Percentiles rank a stretch among this genome's conserved stretches.
phyloP scores from a whole-genome alignment of 805 yeast species.

The Suhomyces sp. region DNA sequence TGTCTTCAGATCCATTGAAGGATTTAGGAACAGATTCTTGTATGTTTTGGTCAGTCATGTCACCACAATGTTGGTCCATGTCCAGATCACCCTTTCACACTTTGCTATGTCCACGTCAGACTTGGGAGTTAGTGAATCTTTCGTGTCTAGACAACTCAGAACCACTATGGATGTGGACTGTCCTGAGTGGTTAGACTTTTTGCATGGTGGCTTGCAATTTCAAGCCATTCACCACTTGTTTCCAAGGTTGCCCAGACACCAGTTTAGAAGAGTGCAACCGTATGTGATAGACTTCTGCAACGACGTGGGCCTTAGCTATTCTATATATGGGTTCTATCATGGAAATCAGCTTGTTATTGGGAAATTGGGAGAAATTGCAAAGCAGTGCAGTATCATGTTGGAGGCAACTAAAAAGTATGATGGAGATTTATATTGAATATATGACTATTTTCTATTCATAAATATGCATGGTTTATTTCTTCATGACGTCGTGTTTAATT shows the following conservation, averaged over 20 bases:
- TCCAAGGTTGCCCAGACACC: constrained; percentile 87
- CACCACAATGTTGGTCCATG: constrained; percentile 89
- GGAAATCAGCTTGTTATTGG: constrained; percentile 74
- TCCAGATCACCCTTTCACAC: constrained; percentile 84
- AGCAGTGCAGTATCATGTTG: constrained; percentile 71
- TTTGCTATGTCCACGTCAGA: constrained; percentile 94
- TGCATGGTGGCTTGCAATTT: constrained; percentile 91
- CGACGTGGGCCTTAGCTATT: constrained; percentile 71
- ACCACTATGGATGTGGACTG: constrained; percentile 96
- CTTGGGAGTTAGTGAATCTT: constrained; percentile 75
- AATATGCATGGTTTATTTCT: background rate
- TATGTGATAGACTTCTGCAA: constrained; percentile 71
- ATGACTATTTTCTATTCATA: background rate
- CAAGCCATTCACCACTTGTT: constrained; percentile 89
- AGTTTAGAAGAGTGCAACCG: constrained; percentile 72
- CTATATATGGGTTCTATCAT: constrained; percentile 77
- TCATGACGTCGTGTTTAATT: constrained; percentile 25
- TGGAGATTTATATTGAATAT: constrained; percentile 40
- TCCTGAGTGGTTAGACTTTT: constrained; percentile 86
- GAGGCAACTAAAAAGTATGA: constrained; percentile 69
- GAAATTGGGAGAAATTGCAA: constrained; percentile 69
- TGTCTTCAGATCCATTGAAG: constrained; percentile 50
- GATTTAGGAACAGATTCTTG: constrained; percentile 50
- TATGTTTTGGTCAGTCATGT: constrained; percentile 73
- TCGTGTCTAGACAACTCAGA: constrained; percentile 74